A percentile compares a stretch with the other conserved stretches of the same genome.
phyloP scores from a whole-genome alignment of 2,329 filamentous ascomycete genomes.

The Periconia digitata region DNA sequence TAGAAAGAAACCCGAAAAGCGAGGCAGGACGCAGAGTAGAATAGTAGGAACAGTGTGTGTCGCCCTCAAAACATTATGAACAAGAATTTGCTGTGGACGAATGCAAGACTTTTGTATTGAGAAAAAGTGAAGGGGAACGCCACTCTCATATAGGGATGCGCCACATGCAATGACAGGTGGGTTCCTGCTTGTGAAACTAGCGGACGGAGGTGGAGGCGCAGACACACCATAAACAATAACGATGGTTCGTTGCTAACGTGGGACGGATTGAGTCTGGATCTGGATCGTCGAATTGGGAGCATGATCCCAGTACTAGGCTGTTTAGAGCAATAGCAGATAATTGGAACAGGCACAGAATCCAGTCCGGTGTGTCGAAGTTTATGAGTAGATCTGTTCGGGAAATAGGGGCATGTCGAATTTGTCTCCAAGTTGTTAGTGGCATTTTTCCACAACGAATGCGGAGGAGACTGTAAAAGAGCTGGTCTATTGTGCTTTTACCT shows the following conservation, averaged over 20 bases:
- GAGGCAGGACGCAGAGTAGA: background rate
- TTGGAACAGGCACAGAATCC: background rate
- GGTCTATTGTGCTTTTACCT: no score
- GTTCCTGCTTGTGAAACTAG: no score
- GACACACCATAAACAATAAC: conserved; percentile 2
- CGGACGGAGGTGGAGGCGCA: conserved; percentile 11
- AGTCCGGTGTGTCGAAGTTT: background rate
- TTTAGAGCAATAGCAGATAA: background rate
- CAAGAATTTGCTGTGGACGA: no score
- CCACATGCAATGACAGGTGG: no score
- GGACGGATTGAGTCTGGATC: no score
- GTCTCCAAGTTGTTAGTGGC: background rate
- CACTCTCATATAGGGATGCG: conserved; percentile 6
- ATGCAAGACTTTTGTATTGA: no score
- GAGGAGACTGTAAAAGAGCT: no score
- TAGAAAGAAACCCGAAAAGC: background rate
- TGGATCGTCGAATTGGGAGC: conserved; percentile 4
- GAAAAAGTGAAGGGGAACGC: background rate
- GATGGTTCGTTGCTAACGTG: conserved; percentile 1
- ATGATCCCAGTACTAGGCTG: background rate
- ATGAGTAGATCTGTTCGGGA: background rate
- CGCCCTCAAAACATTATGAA: conserved; percentile 2
- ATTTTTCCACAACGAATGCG: no score
- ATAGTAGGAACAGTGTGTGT: background rate
- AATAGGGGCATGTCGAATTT: background rate